Percentiles rank a stretch among this genome's conserved stretches.
Conservation (phyloP, 495 filamentous ascomycete species). For the Neurospora sp. region DNA sequence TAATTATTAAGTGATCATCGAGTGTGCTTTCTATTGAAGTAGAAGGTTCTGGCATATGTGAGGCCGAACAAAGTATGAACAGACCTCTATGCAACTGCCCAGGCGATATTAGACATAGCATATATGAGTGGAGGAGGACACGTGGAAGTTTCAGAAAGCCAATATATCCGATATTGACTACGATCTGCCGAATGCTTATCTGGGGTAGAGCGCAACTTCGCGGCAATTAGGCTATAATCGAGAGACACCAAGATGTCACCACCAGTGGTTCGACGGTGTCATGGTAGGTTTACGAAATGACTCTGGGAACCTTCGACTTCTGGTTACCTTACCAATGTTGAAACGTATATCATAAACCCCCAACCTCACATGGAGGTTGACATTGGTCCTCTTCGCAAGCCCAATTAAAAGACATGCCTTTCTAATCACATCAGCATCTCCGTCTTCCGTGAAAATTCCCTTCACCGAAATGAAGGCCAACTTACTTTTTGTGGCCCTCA, state of each 20-base stretch:
- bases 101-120: background rate
- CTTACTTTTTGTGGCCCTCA: conserved; percentile 1
- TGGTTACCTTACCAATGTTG: background rate
- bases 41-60: background rate
- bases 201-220: background rate
- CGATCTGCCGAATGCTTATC: background rate
- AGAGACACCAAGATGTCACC: background rate
- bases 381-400: background rate
- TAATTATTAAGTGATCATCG: background rate
- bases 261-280: background rate
- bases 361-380: background rate
- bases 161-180: background rate
- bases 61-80: background rate
- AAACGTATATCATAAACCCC: background rate
- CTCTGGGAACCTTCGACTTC: background rate
- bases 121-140: background rate
- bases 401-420: background rate
- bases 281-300: background rate
- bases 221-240: background rate
- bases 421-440: background rate
- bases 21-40: background rate
- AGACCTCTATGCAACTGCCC: background rate
- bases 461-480: conserved; percentile 2
- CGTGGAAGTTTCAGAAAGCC: background rate
- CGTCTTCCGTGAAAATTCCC: background rate